phyloP scores from a whole-genome alignment of 345 rosid genomes.

The Rhodamnia rubescens region DNA sequence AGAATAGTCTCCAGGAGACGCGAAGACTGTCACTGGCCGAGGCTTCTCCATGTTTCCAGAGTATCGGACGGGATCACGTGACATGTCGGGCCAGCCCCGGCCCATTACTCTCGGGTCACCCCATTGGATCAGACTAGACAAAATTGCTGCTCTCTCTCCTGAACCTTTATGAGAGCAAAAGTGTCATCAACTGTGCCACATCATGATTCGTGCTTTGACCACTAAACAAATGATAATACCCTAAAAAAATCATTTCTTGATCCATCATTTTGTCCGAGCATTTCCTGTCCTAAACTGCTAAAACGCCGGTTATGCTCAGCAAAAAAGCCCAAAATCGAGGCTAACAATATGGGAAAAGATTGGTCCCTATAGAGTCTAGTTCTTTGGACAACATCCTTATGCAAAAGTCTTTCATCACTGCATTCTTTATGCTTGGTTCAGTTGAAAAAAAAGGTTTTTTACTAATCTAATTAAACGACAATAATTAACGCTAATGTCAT shows the following conservation, averaged over 20 bases:
- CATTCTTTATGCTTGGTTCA: neutral
- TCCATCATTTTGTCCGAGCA: slow-evolving; percentile 41
- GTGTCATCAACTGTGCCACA: neutral
- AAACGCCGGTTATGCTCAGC: neutral
- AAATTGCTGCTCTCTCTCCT: neutral
- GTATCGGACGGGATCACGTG: neutral
- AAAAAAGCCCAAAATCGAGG: slow-evolving; percentile 18
- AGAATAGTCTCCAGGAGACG: neutral
- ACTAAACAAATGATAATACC: neutral
- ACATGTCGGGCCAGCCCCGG: neutral
- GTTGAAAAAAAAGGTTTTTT: neutral
- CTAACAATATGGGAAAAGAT: neutral
- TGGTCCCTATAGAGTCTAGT: neutral
- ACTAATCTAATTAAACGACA: neutral
- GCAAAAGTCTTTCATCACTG: neutral
- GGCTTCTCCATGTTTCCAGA: neutral
- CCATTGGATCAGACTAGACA: neutral
- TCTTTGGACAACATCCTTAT: neutral
- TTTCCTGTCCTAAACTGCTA: neutral
- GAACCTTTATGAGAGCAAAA: neutral
- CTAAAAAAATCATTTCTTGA: slow-evolving; percentile 10
- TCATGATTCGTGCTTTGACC: slow-evolving; percentile 2
- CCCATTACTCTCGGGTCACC: neutral
- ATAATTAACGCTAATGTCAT: neutral
- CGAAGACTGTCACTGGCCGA: neutral